Base-by-base conservation (phyloP, 331 rosid genomes). In the Malus hybrid region DNA sequence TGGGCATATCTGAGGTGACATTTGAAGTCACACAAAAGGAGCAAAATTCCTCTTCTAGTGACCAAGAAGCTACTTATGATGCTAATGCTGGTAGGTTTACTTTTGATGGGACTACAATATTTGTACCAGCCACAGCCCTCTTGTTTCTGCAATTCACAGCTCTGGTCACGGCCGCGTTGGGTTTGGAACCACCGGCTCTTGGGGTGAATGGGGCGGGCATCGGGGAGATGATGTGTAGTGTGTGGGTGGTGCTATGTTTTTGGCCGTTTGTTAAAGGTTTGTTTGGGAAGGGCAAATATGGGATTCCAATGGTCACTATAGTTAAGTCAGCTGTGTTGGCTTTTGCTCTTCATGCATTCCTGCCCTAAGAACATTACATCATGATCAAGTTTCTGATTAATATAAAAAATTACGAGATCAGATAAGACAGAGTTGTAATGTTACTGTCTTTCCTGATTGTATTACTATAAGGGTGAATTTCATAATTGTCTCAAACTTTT, bases 21-120 rank as follows among this genome's bases (percentile, higher is more conserved):
- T 76, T 81, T 34, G 90, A 83, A 62, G 83, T 85, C 14, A 85
- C 88, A 72, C 71, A 76, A 12, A 83, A 85, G 67, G 76, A 71
- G 2, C 63, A 69, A 63, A 3, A 28, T 4, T 36, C 56, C 24
- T 31, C 59, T 29, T 20, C 61, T 61, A 15, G 56, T 33, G 69
- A 36, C 19, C 52, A 6, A 1, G 64, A 34, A 29, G 69, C 29
- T 29, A 39, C 4, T 3, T 31, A 81, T 29, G 73, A 28, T 0
- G 83, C 76, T 24, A 24, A 24, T 24, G 24, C 24, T 24, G 24
- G 24, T 24, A 24, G 24, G 24, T 24, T 24, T 24, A 28, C 29
- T 28, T 28, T 28, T 28, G 29, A 28, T 28, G 29, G 79, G 56
- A 83, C 87, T 0, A 77, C 83, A 10, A 63, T 81, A 2, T 86